Base-by-base conservation (phyloP, 169 alveolate species). In the Theileria orientalis region DNA sequence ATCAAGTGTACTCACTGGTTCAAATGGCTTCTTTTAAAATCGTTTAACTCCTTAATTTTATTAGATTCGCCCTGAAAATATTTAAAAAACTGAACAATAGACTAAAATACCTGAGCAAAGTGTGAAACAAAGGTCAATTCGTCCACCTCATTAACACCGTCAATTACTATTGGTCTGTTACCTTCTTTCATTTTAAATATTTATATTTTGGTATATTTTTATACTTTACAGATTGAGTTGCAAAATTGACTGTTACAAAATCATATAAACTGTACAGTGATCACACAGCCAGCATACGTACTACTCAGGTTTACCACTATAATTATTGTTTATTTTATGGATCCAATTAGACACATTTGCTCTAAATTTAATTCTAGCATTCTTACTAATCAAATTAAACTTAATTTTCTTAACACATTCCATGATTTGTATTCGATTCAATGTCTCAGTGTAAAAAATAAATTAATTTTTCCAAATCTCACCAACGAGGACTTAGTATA, bases 111-210 rank as follows among this genome's bases (percentile, higher is more conserved):
- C 59, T 73, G 64, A 57, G 89, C 89, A 40, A 82, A 69, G 80
- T 82, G 89, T 52, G 75, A 41, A 25, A 82, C 89, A 25, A 82
- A 73, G 68, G 84, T 69, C 59, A 82, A 41, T 63, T 82, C 89
- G 40, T 82, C 89, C 23, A 72, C 75, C 69, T 82, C 89, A 2
- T 71, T 82, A 23, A 60, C 49, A 29, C 89, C 89, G 59, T 82
- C 89, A 32, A 82, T 82, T 11, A 67, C 54, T n/a, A 82, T 52
- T 21, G 76, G 52, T 52, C 69, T 71, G 0, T 56, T 37, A 51
- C 40, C 29, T n/a, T 60, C 52, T n/a, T 70, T 51, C 77, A 76
- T 76, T n/a, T 30, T 49, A 1, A 3, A 33, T 2, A 51, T 5
- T 6, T 51, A 6, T 51, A 27, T 27, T 3, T 27, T 27, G 8